Conservation (phyloP, 208 protist species). For the Endotrypanum monterogeii region DNA sequence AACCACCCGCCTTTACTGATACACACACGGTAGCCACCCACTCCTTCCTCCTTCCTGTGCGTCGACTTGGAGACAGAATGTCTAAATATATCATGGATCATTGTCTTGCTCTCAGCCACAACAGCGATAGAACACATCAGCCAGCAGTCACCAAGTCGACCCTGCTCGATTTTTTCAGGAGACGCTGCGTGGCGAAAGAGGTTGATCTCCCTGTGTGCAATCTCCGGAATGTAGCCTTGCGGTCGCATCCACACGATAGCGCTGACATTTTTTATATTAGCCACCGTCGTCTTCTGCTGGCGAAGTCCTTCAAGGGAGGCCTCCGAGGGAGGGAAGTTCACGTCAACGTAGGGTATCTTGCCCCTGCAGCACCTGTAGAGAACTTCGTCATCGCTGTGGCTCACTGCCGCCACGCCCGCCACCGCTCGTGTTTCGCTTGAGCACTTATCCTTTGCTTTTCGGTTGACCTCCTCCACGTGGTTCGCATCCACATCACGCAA, state of each 20-base stretch:
- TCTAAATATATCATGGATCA: constrained; percentile 40
- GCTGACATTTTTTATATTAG: constrained; percentile 26
- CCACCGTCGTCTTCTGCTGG: constrained; percentile 28
- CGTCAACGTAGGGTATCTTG: constrained; percentile 49
- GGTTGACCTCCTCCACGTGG: constrained; percentile 35
- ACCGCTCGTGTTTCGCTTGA: constrained; percentile 21
- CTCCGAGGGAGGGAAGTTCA: constrained; percentile 43
- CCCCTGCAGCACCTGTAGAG: constrained; percentile 40
- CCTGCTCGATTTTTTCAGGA: constrained; percentile 53
- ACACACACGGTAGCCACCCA: constrained; percentile 45
- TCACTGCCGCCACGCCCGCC: constrained; percentile 18
- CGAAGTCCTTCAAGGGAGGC: constrained; percentile 23
- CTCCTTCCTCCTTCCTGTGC: constrained; percentile 31
- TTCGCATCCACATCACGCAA: constrained; percentile 33
- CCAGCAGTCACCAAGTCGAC: constrained; percentile 63
- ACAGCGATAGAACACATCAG: constrained; percentile 67
- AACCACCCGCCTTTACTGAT: constrained; percentile 83
- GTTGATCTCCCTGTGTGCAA: constrained; percentile 32
- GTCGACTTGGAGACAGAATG: constrained; percentile 35
- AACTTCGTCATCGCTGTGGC: constrained; percentile 26
- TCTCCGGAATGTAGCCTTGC: constrained; percentile 42
- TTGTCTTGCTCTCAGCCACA: constrained; percentile 46
- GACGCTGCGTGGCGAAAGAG: constrained; percentile 57
- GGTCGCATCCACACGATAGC: constrained; percentile 51
- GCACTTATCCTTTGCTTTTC: constrained; percentile 25